A percentile compares a stretch with the other conserved stretches of the same genome.
Conservation (phyloP, 2,329 filamentous ascomycete species). For the Ceratocystis ficicola region DNA sequence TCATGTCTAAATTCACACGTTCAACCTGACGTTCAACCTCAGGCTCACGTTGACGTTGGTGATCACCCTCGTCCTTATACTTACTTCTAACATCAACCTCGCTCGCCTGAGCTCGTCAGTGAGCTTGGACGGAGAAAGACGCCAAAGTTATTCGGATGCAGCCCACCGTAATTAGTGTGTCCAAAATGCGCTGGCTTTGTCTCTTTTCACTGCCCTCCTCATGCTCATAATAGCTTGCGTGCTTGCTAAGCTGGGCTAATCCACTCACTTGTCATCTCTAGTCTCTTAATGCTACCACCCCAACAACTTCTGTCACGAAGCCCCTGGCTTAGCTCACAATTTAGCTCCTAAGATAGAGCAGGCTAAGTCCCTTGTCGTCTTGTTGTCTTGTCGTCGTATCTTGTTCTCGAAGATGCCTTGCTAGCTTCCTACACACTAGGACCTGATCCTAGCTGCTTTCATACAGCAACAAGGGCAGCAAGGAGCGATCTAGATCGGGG, state of each 20-base stretch:
- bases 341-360: conserved; percentile 1
- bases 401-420: conserved; percentile 10
- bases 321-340: neutral
- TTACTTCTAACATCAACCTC: neutral
- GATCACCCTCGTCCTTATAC: too few relatives aligned
- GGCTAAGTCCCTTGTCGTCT: neutral
- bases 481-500: neutral
- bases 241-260: neutral
- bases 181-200: neutral
- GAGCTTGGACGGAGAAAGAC: neutral
- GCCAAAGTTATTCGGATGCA: neutral
- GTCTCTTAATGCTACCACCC: neutral
- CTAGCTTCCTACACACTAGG: neutral
- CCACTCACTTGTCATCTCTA: neutral
- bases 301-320: conserved; percentile 3
- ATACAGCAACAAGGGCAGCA: neutral
- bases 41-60: too few relatives aligned
- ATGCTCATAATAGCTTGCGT: neutral
- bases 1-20: neutral
- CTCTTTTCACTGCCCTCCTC: neutral
- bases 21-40: neutral
- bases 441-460: neutral
- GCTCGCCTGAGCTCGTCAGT: neutral
- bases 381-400: neutral
- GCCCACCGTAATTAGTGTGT: neutral